A percentile compares a stretch with the other conserved stretches of the same genome.
These are phyloP conservation scores for Akebia trifoliata DNA, from an alignment of 164 flowering plant species.

Conservation along the genomic window DNA sequence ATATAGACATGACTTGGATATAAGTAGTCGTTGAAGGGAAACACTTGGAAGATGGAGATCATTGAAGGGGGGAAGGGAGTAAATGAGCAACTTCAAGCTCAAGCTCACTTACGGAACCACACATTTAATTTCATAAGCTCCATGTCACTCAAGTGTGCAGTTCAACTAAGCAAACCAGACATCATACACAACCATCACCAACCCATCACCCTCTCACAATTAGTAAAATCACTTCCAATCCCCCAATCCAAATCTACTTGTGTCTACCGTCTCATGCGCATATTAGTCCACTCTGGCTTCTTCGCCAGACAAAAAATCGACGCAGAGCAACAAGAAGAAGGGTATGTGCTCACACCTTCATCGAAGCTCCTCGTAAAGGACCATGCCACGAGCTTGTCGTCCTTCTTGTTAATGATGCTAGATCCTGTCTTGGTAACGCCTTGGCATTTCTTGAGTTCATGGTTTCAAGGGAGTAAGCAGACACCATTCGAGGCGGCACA, in stretches of 20 bases:
- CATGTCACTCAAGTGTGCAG: slow-evolving; percentile 39
- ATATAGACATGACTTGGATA: too few relatives aligned
- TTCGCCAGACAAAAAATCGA: slow-evolving; percentile 15
- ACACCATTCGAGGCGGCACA: slow-evolving; percentile 26
- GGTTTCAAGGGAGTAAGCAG: slow-evolving; percentile 13
- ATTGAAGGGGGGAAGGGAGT: not conserved
- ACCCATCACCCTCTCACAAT: too few relatives aligned
- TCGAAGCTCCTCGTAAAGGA: slow-evolving; percentile 27
- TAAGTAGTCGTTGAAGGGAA: too few relatives aligned
- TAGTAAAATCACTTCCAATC: too few relatives aligned
- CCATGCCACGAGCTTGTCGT: slow-evolving; percentile 22
- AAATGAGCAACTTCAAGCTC: slow-evolving; percentile 26
- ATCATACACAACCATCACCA: slow-evolving; percentile 24
- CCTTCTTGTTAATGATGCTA: slow-evolving; percentile 12
- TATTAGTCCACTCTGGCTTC: slow-evolving; percentile 36
- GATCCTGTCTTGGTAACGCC: slow-evolving; percentile 21
- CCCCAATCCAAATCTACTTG: too few relatives aligned
- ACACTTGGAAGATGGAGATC: not conserved
- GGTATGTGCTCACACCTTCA: slow-evolving; percentile 28
- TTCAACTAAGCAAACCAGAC: slow-evolving; percentile 34
- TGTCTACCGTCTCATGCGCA: slow-evolving; percentile 35
- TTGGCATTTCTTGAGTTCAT: slow-evolving; percentile 23
- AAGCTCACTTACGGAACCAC: slow-evolving; percentile 26
- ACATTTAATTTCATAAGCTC: slow-evolving; percentile 27
- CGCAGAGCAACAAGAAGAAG: slow-evolving; percentile 17